A percentile compares a stretch with the other conserved stretches of the same genome.
phyloP scores from a whole-genome alignment of 306 rosid genomes.

The Prunus persica region Prunus_persica_NCBIv2 NC_034015.1:20328501-20329000 shows the following conservation, averaged over 20 bases:
- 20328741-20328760: not conserved
- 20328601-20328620: conserved; percentile 45
- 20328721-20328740: not conserved
- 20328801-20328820: too few species aligned
- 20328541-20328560: conserved; percentile 23
- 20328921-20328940: conserved; percentile 39
- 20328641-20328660: not conserved
- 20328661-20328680: conserved; percentile 6
- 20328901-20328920: conserved; percentile 42
- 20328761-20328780: not conserved
- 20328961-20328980: conserved; percentile 62
- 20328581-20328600: conserved; percentile 56
- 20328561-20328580: conserved; percentile 25
- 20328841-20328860: not conserved
- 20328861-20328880: not conserved
- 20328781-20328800: not conserved
- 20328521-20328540: conserved; percentile 21
- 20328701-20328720: conserved; percentile 1
- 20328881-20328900: conserved; percentile 22
- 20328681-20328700: conserved; percentile 4
- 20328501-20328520: conserved; percentile 27
- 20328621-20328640: conserved; percentile 40
- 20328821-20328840: not conserved
- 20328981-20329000: conserved; percentile 60
- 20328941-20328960: conserved; percentile 36